Percentiles rank a stretch among this genome's conserved stretches.
Evolutionary conservation across 169 alveolate species (phyloP).

Genomic region (Eimeria zaria): DNA sequence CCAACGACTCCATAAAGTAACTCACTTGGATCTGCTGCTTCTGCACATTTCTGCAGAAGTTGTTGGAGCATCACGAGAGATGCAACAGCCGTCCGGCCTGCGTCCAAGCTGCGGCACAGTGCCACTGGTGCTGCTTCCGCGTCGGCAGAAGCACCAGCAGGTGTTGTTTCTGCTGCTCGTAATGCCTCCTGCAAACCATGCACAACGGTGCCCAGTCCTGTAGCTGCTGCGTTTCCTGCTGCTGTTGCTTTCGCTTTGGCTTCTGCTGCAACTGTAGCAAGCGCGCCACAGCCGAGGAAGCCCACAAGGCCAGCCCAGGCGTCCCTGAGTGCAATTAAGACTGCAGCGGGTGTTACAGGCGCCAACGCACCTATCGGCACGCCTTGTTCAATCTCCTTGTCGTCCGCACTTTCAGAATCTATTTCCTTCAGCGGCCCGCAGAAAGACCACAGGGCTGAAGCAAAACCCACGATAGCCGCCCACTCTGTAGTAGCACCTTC

Average conservation of each 20-base stretch:
- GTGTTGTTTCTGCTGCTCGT: conserved; percentile 13
- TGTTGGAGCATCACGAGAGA: conserved; percentile 30
- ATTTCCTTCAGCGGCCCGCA: conserved; percentile 17
- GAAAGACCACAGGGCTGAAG: conserved; percentile 59
- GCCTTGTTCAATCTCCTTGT: background rate
- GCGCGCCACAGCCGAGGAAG: conserved; percentile 10
- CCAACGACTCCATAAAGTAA: conserved; percentile 52
- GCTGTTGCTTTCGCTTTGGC: conserved; percentile 23
- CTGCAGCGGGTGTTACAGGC: conserved; percentile 45
- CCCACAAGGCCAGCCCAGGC: conserved; percentile 51
- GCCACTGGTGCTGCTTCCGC: conserved; percentile 3
- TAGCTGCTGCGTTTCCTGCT: conserved; percentile 37
- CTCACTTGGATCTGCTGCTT: conserved; percentile 17
- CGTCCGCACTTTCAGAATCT: background rate
- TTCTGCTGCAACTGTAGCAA: background rate
- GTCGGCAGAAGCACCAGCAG: background rate
- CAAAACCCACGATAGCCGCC: conserved; percentile 58
- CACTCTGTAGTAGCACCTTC: conserved; percentile 72
- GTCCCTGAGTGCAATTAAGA: background rate
- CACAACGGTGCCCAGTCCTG: conserved; percentile 28
- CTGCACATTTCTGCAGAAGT: conserved; percentile 25
- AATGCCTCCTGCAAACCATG: background rate
- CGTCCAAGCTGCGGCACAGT: background rate
- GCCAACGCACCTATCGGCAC: background rate
- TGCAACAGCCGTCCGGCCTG: conserved; percentile 34